A percentile compares a stretch with the other conserved stretches of the same genome.
These are phyloP conservation scores for Persicaria tinctoria DNA, from an alignment of 148 eudicot species.

Conservation along the genomic window DNA sequence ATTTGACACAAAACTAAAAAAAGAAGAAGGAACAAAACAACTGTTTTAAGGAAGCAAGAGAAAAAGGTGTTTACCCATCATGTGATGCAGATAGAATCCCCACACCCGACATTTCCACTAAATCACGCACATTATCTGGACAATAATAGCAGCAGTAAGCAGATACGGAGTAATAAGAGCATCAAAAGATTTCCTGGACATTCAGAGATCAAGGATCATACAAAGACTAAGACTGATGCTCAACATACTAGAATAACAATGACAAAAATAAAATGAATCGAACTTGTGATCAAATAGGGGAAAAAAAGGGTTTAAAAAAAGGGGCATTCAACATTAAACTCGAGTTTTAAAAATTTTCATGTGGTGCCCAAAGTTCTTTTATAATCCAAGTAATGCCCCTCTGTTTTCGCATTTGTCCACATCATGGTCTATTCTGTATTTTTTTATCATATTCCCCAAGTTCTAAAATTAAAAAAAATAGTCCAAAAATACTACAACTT, in stretches of 20 bases:
- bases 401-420: background rate
- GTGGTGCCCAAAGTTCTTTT: background rate
- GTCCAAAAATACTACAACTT: background rate
- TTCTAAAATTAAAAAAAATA: background rate
- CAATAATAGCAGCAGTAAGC: conserved; percentile 12
- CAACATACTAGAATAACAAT: background rate
- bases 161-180: conserved; percentile 4
- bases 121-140: conserved; percentile 88
- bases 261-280: background rate
- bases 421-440: background rate
- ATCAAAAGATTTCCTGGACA: background rate
- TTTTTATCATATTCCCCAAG: background rate
- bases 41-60: conserved; percentile 1
- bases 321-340: background rate
- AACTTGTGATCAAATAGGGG: background rate
- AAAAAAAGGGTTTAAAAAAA: background rate
- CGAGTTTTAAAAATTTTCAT: background rate
- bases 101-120: conserved; percentile 66
- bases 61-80: conserved; percentile 63
- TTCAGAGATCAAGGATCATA: background rate
- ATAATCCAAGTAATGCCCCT: background rate
- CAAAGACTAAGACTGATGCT: background rate
- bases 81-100: conserved; percentile 95
- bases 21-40: background rate
- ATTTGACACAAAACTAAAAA: conserved; percentile 5